phyloP scores from a whole-genome alignment of 2,329 filamentous ascomycete genomes.

The Colletotrichum destructivum region DNA sequence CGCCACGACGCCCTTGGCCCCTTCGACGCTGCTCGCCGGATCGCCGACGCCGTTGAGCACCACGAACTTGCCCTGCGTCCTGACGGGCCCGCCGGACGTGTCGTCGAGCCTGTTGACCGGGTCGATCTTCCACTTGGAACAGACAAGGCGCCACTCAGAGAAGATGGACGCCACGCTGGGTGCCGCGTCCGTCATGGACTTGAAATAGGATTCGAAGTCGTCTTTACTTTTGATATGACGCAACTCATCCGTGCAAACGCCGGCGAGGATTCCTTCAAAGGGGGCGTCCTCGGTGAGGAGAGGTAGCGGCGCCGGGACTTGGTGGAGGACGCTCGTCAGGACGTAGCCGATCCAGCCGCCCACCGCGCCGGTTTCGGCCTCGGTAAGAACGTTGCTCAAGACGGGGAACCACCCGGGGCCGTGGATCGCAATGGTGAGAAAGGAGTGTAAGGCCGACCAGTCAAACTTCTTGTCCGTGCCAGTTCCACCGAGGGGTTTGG shows the following conservation, averaged over 20 bases:
- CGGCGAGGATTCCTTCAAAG: slow-evolving; percentile 19
- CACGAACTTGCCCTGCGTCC: slow-evolving; percentile 19
- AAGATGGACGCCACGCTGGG: slow-evolving; percentile 33
- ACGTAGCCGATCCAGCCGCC: slow-evolving; percentile 5
- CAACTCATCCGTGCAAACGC: slow-evolving; percentile 23
- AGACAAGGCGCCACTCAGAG: slow-evolving; percentile 27
- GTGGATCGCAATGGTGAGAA: not conserved
- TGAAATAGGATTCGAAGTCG: slow-evolving; percentile 23
- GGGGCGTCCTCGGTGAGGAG: slow-evolving; percentile 14
- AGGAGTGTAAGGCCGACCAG: slow-evolving; percentile 29
- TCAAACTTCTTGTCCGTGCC: slow-evolving; percentile 18
- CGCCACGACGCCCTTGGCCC: slow-evolving; percentile 19
- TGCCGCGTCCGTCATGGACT: slow-evolving; percentile 18
- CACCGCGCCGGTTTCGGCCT: slow-evolving; percentile 2
- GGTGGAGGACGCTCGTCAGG: not conserved
- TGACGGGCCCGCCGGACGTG: not conserved
- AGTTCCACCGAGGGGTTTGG: not conserved
- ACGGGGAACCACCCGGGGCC: slow-evolving; percentile 13
- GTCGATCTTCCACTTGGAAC: slow-evolving; percentile 28
- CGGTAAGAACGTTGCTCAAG: slow-evolving; percentile 12
- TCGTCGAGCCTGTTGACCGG: slow-evolving; percentile 15
- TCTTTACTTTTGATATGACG: slow-evolving; percentile 4
- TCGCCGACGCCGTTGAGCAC: slow-evolving; percentile 24
- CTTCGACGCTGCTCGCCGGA: slow-evolving; percentile 27
- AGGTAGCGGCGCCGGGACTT: slow-evolving; percentile 2